phyloP scores from a whole-genome alignment of 495 filamentous ascomycete genomes.

The Cetradonia linearis region DNA sequence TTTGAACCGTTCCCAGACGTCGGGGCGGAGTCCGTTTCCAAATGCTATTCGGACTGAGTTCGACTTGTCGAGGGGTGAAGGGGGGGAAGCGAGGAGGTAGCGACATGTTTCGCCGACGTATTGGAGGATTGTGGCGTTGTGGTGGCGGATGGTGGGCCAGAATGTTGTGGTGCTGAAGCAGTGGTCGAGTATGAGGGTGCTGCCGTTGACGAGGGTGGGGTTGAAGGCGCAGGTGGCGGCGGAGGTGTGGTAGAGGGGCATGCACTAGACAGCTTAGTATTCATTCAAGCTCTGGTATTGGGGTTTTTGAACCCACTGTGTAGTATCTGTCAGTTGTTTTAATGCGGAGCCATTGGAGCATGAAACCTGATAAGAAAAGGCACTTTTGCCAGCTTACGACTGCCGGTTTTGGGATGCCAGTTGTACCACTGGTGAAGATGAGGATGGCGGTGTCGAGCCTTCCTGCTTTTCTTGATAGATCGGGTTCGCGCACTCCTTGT shows the following conservation, averaged over 20 bases:
- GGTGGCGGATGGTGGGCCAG: slow-evolving; percentile 66
- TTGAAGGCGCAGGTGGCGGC: slow-evolving; percentile 62
- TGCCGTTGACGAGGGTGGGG: slow-evolving; percentile 47
- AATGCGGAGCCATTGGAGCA: slow-evolving; percentile 47
- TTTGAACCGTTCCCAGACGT: slow-evolving; percentile 84
- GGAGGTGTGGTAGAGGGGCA: slow-evolving; percentile 92
- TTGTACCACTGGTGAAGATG: slow-evolving; percentile 84
- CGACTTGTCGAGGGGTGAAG: slow-evolving; percentile 60
- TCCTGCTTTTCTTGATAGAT: slow-evolving; percentile 45
- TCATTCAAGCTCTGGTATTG: not conserved
- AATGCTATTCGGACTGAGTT: slow-evolving; percentile 73
- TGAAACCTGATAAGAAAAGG: slow-evolving; percentile 42
- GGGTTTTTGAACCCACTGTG: slow-evolving; percentile 47
- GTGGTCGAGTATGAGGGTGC: slow-evolving; percentile 61
- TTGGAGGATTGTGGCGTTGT: slow-evolving; percentile 72
- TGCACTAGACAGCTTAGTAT: slow-evolving; percentile 43
- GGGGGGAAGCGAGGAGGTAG: slow-evolving; percentile 69
- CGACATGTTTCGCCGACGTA: slow-evolving; percentile 94
- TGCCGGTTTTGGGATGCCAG: slow-evolving; percentile 83
- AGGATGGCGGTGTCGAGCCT: slow-evolving; percentile 56
- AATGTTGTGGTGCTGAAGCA: slow-evolving; percentile 77
- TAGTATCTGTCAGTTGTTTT: slow-evolving; percentile 60
- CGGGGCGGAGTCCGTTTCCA: slow-evolving; percentile 85
- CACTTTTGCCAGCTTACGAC: slow-evolving; percentile 72
- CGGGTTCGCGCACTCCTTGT: slow-evolving; percentile 50